These are phyloP conservation scores for Dendrobium chrysotoxum DNA, from an alignment of 106 monocot genomes.

Conservation along the genomic window DNA sequence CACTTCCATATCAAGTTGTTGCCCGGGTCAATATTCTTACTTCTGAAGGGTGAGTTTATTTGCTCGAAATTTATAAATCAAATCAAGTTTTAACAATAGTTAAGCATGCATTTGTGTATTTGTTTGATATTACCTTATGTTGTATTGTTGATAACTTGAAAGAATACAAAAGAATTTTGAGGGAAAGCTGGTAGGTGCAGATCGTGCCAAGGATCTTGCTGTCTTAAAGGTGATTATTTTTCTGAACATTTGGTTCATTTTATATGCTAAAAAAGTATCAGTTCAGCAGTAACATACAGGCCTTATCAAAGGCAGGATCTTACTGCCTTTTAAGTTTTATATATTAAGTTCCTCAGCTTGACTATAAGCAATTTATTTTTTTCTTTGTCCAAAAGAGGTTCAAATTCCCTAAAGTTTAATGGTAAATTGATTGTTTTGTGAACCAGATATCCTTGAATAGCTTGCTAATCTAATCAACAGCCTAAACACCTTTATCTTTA, in stretches of 20 bases:
- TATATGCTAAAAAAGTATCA: background rate
- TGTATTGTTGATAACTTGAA: slow-evolving; percentile 18
- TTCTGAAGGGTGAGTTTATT: slow-evolving; percentile 65
- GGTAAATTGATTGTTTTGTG: background rate
- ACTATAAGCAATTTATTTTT: background rate
- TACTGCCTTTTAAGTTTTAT: background rate
- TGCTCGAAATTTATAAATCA: background rate
- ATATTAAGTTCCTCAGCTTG: slow-evolving; percentile 1
- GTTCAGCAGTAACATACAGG: too few relatives aligned
- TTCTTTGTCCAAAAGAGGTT: background rate
- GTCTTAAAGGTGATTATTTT: slow-evolving; percentile 63
- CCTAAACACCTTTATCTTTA: background rate
- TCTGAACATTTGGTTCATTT: background rate
- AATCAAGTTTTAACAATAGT: background rate
- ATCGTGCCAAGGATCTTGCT: slow-evolving; percentile 86
- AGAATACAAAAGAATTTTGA: slow-evolving; percentile 93
- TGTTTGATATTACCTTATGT: background rate
- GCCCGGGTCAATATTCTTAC: slow-evolving; percentile 91
- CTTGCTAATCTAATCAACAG: too few relatives aligned
- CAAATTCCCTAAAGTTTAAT: background rate
- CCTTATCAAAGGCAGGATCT: background rate
- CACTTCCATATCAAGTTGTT: slow-evolving; percentile 75
- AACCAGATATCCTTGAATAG: background rate
- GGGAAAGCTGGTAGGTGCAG: slow-evolving; percentile 82
- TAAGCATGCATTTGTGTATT: background rate